Evolutionary conservation across 192 early-diverging fungal genomes (phyloP).

Genomic region (Chytriomyces confervae): DNA sequence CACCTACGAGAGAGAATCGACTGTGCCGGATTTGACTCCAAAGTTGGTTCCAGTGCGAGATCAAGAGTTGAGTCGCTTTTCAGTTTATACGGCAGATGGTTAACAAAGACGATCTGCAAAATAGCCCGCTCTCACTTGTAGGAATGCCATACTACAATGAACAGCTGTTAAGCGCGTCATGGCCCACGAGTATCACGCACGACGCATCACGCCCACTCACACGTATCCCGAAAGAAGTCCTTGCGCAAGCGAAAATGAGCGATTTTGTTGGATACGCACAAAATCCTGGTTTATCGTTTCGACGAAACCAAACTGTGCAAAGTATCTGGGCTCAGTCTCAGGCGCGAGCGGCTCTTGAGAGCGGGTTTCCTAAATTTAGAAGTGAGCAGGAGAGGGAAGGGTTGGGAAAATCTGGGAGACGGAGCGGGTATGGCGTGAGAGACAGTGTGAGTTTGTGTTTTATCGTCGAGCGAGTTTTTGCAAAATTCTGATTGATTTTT

Average conservation of each 20-base stretch:
- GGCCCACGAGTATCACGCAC: constrained; percentile 69
- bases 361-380: constrained; percentile 71
- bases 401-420: constrained; percentile 28
- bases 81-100: background rate
- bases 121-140: constrained; percentile 71
- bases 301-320: constrained; percentile 69
- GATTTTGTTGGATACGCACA: constrained; percentile 95
- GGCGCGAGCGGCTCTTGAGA: constrained; percentile 43
- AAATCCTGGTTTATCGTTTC: constrained; percentile 71
- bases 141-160: constrained; percentile 81
- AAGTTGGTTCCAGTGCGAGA: constrained; percentile 59
- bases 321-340: constrained; percentile 23
- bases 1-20: constrained; percentile 61
- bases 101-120: no score
- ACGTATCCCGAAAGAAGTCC: constrained; percentile 75
- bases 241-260: constrained; percentile 83
- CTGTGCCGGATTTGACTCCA: constrained; percentile 55
- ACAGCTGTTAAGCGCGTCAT: constrained; percentile 74
- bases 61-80: constrained; percentile 45
- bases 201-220: constrained; percentile 76
- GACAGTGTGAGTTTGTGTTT: constrained; percentile 16
- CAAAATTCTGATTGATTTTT: background rate
- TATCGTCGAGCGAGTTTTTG: background rate
- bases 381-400: constrained; percentile 80
- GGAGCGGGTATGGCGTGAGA: background rate